Evolutionary conservation across 1,284 basidiomycete species (phyloP).

Genomic region (Trichosporon inkin): DNA sequence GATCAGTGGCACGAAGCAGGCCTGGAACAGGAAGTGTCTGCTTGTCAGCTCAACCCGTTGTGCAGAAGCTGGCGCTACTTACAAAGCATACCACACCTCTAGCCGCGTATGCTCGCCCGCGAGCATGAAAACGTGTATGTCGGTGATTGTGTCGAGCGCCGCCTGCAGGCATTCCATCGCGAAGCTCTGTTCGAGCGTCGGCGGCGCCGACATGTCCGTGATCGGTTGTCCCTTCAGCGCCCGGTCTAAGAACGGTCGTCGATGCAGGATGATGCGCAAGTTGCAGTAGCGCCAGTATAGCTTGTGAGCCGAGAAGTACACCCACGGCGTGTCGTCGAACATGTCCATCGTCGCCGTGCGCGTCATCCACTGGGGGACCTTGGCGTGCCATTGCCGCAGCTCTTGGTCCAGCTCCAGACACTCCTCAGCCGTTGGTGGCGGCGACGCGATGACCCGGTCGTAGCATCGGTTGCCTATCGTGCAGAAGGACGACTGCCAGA

Average conservation of each 20-base stretch:
- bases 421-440: constrained; percentile 19
- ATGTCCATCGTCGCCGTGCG: constrained; percentile 3
- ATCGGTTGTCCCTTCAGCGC: constrained; percentile 20
- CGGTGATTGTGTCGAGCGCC: constrained; percentile 24
- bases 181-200: constrained; percentile 16
- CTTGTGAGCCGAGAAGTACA: constrained; percentile 27
- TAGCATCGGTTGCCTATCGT: constrained; percentile 22
- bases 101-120: constrained; percentile 15
- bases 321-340: constrained; percentile 23
- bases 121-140: constrained; percentile 26
- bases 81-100: constrained; percentile 31
- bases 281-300: constrained; percentile 31
- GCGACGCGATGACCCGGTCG: constrained; percentile 22
- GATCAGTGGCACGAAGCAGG: constrained; percentile 27
- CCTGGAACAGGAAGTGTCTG: constrained; percentile 33
- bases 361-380: constrained; percentile 21
- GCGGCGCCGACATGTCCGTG: neutral
- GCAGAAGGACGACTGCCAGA: constrained; percentile 24
- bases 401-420: constrained; percentile 23
- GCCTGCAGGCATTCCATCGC: constrained; percentile 19
- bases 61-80: constrained; percentile 5
- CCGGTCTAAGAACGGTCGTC: constrained; percentile 25
- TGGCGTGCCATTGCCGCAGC: constrained; percentile 15
- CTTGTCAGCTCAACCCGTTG: constrained; percentile 1
- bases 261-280: constrained; percentile 26